A percentile compares a stretch with the other conserved stretches of the same genome.
These are phyloP conservation scores for Escallonia herrerae DNA, from an alignment of 129 eudicot species.

Conservation along the genomic window DNA sequence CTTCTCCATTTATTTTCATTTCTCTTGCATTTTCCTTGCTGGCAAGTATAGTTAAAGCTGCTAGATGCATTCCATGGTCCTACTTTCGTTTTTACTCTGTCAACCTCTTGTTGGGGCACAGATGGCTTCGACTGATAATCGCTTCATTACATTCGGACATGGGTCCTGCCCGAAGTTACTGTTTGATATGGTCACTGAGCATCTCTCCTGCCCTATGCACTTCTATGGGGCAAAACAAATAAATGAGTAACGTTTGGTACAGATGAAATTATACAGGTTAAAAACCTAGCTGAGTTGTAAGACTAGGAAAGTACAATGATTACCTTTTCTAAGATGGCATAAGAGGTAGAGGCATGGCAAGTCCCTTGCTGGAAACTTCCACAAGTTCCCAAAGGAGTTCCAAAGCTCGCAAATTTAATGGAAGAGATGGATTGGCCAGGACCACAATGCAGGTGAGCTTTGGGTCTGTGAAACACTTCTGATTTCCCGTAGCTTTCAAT, in stretches of 20 bases:
- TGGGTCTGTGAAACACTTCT: conserved; percentile 37
- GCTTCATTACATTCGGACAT: conserved; percentile 48
- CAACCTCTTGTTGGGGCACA: conserved; percentile 39
- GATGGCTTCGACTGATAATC: conserved; percentile 50
- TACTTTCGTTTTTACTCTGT: not conserved
- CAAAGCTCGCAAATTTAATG: too few species aligned
- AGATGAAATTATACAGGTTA: too few species aligned
- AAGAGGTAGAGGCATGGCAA: too few species aligned
- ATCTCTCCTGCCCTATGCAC: conserved; percentile 46
- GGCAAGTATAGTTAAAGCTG: not conserved
- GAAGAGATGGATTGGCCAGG: conserved; percentile 33
- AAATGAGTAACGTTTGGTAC: too few species aligned
- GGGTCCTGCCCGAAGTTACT: conserved; percentile 52
- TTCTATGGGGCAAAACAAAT: conserved; percentile 48
- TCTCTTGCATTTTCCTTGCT: not conserved
- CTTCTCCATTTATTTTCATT: not conserved
- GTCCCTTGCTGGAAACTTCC: too few species aligned
- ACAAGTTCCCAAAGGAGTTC: too few species aligned
- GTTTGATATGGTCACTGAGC: conserved; percentile 46
- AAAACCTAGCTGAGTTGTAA: too few species aligned
- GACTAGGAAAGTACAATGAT: too few species aligned
- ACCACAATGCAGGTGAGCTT: conserved; percentile 39
- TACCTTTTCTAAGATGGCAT: too few species aligned
- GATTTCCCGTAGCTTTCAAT: conserved; percentile 37
- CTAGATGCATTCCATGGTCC: not conserved